Percentiles rank a stretch among this genome's conserved stretches.
Conservation (phyloP, 1,284 basidiomycete genomes). For the Trichosporon ovoides region DNA sequence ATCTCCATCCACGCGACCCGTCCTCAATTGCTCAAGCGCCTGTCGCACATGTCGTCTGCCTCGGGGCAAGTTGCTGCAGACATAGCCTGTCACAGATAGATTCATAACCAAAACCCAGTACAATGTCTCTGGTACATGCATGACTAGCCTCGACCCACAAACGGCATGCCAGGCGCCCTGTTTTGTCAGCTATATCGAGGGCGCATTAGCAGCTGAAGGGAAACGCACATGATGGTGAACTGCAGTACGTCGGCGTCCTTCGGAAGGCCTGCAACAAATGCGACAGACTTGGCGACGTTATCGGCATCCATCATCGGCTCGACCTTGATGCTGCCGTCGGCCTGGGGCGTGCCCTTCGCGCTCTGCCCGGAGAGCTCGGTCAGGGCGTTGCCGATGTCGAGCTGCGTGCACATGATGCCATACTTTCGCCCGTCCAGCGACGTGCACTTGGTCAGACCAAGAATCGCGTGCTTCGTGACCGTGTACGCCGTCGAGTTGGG, state of each 20-base stretch:
- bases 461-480: constrained; percentile 69
- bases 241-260: constrained; percentile 62
- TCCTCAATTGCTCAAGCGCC: too few relatives aligned
- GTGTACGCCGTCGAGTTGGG: constrained; percentile 62
- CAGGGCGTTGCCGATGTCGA: constrained; percentile 72
- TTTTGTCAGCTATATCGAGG: neutral
- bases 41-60: too few relatives aligned
- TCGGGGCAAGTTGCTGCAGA: too few relatives aligned
- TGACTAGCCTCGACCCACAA: constrained; percentile 19
- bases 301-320: constrained; percentile 55
- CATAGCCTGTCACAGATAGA: neutral
- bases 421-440: constrained; percentile 68
- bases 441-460: constrained; percentile 67
- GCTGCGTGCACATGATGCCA: constrained; percentile 69
- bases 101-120: neutral
- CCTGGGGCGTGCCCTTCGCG: constrained; percentile 57
- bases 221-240: constrained; percentile 58
- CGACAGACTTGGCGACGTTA: constrained; percentile 65
- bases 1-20: too few relatives aligned
- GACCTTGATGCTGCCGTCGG: constrained; percentile 58
- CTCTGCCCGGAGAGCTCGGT: constrained; percentile 57
- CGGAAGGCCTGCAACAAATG: constrained; percentile 65
- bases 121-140: too few relatives aligned
- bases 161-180: constrained; percentile 23
- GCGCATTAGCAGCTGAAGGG: too few relatives aligned